A percentile compares a stretch with the other conserved stretches of the same genome.
These are phyloP conservation scores for Colletotrichum sp. DNA, from an alignment of 2,329 filamentous ascomycete genomes.

Conservation along the genomic window DNA sequence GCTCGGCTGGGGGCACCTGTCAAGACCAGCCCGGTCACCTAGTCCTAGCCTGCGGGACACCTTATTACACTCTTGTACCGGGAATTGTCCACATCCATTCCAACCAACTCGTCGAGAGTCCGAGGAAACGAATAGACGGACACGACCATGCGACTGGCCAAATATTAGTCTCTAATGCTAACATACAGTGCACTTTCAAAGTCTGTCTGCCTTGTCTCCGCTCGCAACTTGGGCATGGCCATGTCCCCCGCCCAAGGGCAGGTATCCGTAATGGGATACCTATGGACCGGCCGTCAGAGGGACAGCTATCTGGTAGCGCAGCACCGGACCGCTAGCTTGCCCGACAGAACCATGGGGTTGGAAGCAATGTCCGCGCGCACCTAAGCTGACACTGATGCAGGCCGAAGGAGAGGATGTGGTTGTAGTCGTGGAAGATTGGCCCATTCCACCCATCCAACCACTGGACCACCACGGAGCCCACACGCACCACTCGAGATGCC, in stretches of 20 bases:
- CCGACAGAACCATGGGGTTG: conserved; percentile 6
- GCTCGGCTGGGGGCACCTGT: conserved; percentile 6
- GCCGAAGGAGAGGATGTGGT: not conserved
- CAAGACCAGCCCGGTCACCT: not conserved
- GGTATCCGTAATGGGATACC: not conserved
- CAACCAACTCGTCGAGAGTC: not conserved
- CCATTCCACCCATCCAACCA: not conserved
- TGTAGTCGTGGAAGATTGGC: not conserved
- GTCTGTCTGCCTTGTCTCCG: not conserved
- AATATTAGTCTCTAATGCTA: not conserved
- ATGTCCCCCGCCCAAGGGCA: not conserved
- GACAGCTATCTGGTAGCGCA: not conserved
- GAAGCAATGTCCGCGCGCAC: not conserved
- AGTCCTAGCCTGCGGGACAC: not conserved
- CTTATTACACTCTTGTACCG: not conserved
- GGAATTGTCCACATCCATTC: not conserved
- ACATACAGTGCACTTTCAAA: not conserved
- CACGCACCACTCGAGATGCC: not conserved
- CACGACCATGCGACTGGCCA: not conserved
- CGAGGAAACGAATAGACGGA: not conserved
- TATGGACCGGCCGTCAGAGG: not conserved
- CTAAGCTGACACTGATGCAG: not conserved
- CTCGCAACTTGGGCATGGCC: not conserved
- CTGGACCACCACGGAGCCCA: not conserved
- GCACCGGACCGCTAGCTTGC: not conserved